Base-by-base conservation (phyloP, 345 rosid genomes). In the Fremontodendron californicum region DNA sequence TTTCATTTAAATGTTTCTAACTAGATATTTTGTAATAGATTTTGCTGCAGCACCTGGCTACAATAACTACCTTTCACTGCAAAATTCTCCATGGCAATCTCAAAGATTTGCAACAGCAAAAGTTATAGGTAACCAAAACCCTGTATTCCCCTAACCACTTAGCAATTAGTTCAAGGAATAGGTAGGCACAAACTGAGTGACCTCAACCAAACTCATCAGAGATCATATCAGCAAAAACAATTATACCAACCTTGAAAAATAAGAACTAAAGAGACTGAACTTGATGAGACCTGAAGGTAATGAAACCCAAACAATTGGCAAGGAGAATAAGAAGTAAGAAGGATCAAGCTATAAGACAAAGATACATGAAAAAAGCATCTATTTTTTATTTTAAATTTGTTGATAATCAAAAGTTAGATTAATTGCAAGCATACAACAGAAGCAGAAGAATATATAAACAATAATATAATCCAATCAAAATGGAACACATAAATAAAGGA, bases 381-480 rank as follows among this genome's bases (percentile, higher is more conserved):
- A 2, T 39, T 8, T 37, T 9, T 25, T 58, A 5, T 5, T 63
- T 63, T 48, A 3, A 23, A 10, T 23, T n/a, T 35, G 40, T 18
- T 27, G 31, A 25, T 11, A 11, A 64, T 35, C 69, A 64, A 35
- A 64, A 63, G 45, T 64, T 45, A 35, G 11, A 64, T 8, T 64
- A 64, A 58, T 58, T 54, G 15, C 69, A 64, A 64, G 69, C 40
- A 35, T 64, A 37, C 12, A 64, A 35, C 69, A 64, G 23, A 64
- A 18, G 69, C 43, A 35, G 25, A 64, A 19, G 27, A 35, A 64
- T 37, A 15, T 18, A 37, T 19, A 25, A 25, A 3, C 16, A 57
- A 25, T 10, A 23, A 27, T 27, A 15, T 1, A 29, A 61, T 16
- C 66, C 10, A 61, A 61, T 29, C 9, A 2, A 29, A 61, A 40